A percentile compares a stretch with the other conserved stretches of the same genome.
phyloP scores from a whole-genome alignment of 768 basidiomycete genomes.

The Trametes cubensis region DNA sequence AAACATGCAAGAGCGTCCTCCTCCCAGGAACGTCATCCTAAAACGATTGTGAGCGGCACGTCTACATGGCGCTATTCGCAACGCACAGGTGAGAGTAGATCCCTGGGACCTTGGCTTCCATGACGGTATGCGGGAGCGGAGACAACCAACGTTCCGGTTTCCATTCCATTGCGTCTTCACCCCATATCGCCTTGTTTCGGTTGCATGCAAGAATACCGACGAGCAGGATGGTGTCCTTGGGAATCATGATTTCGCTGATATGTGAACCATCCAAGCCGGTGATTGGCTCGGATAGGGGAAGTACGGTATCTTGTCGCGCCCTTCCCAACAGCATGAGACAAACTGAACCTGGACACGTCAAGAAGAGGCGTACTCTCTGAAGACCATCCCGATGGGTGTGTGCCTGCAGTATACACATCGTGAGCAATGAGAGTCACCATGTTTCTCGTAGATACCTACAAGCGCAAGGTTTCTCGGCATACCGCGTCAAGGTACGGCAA shows the following conservation, averaged over 20 bases:
- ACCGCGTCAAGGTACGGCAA: constrained; percentile 69
- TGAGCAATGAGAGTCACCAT: too few relatives aligned
- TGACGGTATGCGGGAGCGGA: constrained; percentile 15
- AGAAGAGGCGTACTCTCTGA: constrained; percentile 1
- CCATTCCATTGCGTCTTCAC: constrained; percentile 28
- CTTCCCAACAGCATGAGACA: not conserved
- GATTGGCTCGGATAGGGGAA: constrained; percentile 21
- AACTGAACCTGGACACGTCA: not conserved
- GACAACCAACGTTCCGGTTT: constrained; percentile 27
- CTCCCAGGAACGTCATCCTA: constrained; percentile 23
- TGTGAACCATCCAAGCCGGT: constrained; percentile 10
- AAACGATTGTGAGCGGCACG: too few relatives aligned
- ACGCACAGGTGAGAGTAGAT: constrained; percentile 20
- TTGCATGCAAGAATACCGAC: constrained; percentile 28
- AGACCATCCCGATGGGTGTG: not conserved
- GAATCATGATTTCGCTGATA: constrained; percentile 17
- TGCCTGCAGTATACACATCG: too few relatives aligned
- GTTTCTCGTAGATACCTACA: constrained; percentile 34
- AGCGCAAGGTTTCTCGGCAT: constrained; percentile 58
- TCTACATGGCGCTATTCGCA: too few relatives aligned
- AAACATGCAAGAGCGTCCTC: constrained; percentile 18
- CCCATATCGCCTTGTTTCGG: constrained; percentile 26
- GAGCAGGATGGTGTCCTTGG: constrained; percentile 23
- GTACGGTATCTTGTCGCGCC: not conserved
- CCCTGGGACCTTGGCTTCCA: constrained; percentile 14